These are phyloP conservation scores for Phialophora tarda DNA, from an alignment of 2,329 filamentous ascomycete genomes.

Conservation along the genomic window DNA sequence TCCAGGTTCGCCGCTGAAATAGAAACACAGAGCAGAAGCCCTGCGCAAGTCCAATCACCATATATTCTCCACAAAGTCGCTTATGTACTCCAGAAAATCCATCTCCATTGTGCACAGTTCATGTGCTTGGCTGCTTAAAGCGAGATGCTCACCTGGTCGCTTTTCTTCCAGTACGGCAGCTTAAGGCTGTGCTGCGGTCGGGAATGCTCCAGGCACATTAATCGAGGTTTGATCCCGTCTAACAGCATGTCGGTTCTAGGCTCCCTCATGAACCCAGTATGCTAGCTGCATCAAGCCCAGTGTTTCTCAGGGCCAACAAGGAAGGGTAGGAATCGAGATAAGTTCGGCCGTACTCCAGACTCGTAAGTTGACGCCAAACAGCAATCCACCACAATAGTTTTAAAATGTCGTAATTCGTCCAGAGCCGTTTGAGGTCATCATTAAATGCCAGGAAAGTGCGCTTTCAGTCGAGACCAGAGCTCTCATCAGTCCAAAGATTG, in stretches of 20 bases:
- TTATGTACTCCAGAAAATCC: conserved; percentile 1
- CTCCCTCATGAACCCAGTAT: background rate
- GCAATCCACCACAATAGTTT: background rate
- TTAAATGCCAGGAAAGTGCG: background rate
- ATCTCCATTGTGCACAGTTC: background rate
- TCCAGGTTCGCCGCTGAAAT: background rate
- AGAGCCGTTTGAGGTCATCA: background rate
- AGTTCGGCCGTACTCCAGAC: background rate
- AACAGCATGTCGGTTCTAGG: background rate
- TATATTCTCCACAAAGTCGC: background rate
- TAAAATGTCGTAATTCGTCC: conserved; percentile 3
- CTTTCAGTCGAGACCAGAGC: background rate
- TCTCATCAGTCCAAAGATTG: background rate
- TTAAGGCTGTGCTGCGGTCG: background rate
- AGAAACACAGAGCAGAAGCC: background rate
- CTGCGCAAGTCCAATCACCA: background rate
- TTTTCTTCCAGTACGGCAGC: background rate
- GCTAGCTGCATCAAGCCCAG: background rate
- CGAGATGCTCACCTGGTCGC: background rate
- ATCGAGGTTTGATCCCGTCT: background rate
- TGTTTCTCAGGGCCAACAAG: background rate
- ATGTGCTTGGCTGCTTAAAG: background rate
- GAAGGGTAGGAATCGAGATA: background rate
- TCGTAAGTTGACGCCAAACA: background rate
- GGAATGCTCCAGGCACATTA: background rate